Conservation (phyloP, 1,284 basidiomycete genomes). For the Sporisorium iseilematis-ciliati region DNA sequence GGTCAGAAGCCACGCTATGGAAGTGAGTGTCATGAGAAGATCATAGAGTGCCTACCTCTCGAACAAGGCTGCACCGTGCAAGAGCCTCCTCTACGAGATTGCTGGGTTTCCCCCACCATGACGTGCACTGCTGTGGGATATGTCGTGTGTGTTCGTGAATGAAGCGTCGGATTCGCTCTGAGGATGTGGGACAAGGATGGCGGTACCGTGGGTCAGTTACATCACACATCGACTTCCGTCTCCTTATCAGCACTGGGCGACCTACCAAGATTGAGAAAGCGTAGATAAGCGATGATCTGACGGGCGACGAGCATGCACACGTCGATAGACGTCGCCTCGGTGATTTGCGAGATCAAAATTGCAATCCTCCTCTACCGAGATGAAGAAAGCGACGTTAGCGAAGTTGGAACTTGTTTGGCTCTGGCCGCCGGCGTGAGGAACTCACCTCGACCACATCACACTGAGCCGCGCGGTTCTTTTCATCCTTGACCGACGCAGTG, state of each 20-base stretch:
- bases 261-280: conserved; percentile 30
- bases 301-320: conserved; percentile 14
- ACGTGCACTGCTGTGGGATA: not conserved
- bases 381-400: not conserved
- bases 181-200: not conserved
- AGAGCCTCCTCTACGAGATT: conserved; percentile 8
- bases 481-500: conserved; percentile 13
- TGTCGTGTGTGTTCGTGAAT: conserved; percentile 3
- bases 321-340: conserved; percentile 6
- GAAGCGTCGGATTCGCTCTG: conserved; percentile 18
- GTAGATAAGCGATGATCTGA: conserved; percentile 25
- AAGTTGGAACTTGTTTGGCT: no score
- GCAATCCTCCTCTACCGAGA: conserved; percentile 8
- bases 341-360: conserved; percentile 4
- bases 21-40: not conserved
- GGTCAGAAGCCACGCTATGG: not conserved
- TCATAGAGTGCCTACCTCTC: not conserved
- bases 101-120: conserved; percentile 7
- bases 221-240: not conserved
- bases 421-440: no score
- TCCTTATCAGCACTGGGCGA: not conserved
- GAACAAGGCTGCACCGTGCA: not conserved
- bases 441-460: conserved; percentile 22
- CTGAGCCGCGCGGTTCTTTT: not conserved
- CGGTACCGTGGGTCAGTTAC: not conserved